Conservation (phyloP, 768 basidiomycete genomes). For the Termitomyces sp. region DNA sequence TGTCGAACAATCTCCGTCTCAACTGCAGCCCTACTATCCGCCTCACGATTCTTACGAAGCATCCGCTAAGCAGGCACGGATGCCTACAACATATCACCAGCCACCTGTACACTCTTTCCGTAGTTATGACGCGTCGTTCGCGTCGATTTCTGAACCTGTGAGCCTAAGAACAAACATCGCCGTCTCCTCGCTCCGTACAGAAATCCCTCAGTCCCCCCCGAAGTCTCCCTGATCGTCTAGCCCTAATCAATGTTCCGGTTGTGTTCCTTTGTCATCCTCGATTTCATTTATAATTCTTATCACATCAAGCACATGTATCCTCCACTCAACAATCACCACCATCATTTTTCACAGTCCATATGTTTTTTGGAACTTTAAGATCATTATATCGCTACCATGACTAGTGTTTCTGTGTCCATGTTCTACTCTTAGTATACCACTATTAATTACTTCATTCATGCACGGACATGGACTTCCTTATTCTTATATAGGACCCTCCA, state of each 20-base stretch:
- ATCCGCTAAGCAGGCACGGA: conserved; percentile 8
- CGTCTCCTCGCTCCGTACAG: conserved; percentile 41
- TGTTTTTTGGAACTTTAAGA: background rate
- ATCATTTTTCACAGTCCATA: background rate
- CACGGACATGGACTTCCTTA: background rate
- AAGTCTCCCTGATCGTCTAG: background rate
- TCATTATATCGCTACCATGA: conserved; percentile 1
- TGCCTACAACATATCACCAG: conserved; percentile 7
- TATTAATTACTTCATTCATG: background rate
- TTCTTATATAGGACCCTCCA: background rate
- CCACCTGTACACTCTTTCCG: conserved; percentile 5
- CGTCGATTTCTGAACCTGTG: conserved; percentile 21
- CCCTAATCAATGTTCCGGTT: background rate
- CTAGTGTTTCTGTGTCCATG: background rate
- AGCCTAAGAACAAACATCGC: conserved; percentile 39
- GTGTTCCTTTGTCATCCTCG: background rate
- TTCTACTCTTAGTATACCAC: background rate
- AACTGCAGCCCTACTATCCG: conserved; percentile 12
- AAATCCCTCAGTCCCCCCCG: conserved; percentile 31
- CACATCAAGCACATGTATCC: background rate
- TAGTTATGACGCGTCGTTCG: conserved; percentile 10
- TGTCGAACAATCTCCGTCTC: conserved; percentile 9
- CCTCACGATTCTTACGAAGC: conserved; percentile 12
- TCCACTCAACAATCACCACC: background rate
- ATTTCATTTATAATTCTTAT: background rate